Evolutionary conservation across 352 stramenopile genomes (phyloP), one percentile per base, ranked within the genome.

Genomic region (Peronospora tabacina): DNA sequence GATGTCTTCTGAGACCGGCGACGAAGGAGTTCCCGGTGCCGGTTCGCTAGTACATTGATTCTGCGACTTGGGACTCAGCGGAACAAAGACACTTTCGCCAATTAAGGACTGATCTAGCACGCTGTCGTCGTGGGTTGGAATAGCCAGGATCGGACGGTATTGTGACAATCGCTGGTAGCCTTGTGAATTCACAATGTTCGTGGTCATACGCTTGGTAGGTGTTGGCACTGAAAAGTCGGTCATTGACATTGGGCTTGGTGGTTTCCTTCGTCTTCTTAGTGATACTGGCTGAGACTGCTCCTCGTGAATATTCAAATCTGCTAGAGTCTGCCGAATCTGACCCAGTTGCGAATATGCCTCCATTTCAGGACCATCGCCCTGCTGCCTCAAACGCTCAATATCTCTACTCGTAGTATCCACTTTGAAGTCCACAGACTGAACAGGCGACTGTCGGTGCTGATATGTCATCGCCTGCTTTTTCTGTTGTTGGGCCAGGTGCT

Each of bases 11-110:
- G 66, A 26, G 9, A 35, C 55, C 15, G 70, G 64, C 16, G 77
- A 84, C 2, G 49, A 37, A 8, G 77, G 80, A 15, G 70, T 68
- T 0, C 44, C 65, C 12, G 58, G 72, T 15, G 57, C 30, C 40
- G 22, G 49, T 29, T 32, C 55, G 37, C 48, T 62, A 20, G 50
- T 50, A 26, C 1, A 40, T 44, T 57, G 44, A 7, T 51, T 35
- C 26, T 61, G 41, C 9, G 58, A 55, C 20, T 64, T 68, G n/a
- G 58, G 63, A 12, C 63, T 68, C 37, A 89, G 40, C 0, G 75
- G 70, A 9, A 89, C 63, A 45, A 90, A 90, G 29, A 85, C 70
- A 19, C 75, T 87, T 44, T 90, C 78, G 8, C 74, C 74, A 29
- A 68, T 34, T 6, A 90, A 61, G 36, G 78, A 87, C 34, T 82